These are phyloP conservation scores for Penicillium sclerotigenum DNA, from an alignment of 2,329 filamentous ascomycete genomes.

Conservation along the genomic window DNA sequence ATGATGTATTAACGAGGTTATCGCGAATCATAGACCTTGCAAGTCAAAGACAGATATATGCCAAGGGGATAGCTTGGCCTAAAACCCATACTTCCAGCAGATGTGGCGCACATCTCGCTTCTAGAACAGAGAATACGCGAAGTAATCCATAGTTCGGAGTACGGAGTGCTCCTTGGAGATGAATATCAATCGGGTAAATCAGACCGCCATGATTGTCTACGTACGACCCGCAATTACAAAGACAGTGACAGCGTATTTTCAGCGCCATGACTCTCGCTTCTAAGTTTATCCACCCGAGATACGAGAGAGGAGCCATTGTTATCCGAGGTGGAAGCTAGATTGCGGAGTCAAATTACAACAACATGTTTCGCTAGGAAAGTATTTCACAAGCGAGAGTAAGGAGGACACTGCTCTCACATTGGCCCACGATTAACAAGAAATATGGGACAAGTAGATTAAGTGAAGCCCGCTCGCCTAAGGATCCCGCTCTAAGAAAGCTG, in stretches of 20 bases:
- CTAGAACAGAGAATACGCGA: conserved; percentile 7
- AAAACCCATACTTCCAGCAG: not conserved
- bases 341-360: not conserved
- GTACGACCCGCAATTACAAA: not conserved
- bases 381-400: conserved; percentile 2
- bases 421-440: not conserved
- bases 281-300: conserved; percentile 23
- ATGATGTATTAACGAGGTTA: not conserved
- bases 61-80: not conserved
- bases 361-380: not conserved
- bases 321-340: conserved; percentile 1
- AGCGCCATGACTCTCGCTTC: conserved; percentile 10
- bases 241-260: conserved; percentile 6
- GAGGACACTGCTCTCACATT: not conserved
- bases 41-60: not conserved
- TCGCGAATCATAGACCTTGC: not conserved
- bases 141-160: not conserved
- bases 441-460: conserved; percentile 6
- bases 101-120: not conserved
- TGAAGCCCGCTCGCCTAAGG: conserved; percentile 33
- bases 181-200: conserved; percentile 5
- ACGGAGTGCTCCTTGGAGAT: not conserved
- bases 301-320: not conserved
- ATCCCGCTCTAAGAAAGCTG: conserved; percentile 38
- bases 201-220: conserved; percentile 12